These are phyloP conservation scores for Cadophora sp. DNA, from an alignment of 2,329 filamentous ascomycete species.

Conservation along the genomic window DNA sequence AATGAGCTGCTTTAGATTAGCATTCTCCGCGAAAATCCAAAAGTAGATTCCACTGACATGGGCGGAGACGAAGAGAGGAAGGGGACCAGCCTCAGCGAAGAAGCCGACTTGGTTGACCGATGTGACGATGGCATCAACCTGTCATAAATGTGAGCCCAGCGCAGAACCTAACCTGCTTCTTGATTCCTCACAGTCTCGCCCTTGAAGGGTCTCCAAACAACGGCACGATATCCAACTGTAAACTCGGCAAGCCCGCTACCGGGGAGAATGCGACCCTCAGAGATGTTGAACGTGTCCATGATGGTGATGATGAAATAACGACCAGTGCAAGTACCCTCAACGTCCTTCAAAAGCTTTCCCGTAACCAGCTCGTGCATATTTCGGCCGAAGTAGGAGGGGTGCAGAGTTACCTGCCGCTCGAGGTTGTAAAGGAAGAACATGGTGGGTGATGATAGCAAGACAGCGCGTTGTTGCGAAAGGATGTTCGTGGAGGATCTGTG, in stretches of 20 bases:
- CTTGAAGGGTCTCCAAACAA: conserved; percentile 97
- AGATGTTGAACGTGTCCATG: conserved; percentile 95
- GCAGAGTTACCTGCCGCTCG: conserved; percentile 91
- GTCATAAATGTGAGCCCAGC: conserved; percentile 39
- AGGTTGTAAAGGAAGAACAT: conserved; percentile 99
- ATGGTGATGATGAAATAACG: conserved; percentile 98
- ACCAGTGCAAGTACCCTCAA: conserved; percentile 93
- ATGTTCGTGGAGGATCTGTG: conserved; percentile 8
- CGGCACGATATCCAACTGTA: conserved; percentile 91
- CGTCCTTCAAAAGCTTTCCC: conserved; percentile 86
- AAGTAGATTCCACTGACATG: conserved; percentile 36
- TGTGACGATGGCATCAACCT: conserved; percentile 94
- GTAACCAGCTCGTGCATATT: conserved; percentile 93
- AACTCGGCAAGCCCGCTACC: conserved; percentile 93
- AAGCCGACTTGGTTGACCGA: conserved; percentile 93
- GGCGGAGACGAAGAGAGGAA: conserved; percentile 76
- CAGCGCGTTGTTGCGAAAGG: neutral
- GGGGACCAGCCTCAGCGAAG: conserved; percentile 81
- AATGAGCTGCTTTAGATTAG: conserved; percentile 70
- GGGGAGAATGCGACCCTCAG: conserved; percentile 89
- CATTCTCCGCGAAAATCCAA: neutral
- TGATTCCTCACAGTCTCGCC: conserved; percentile 83
- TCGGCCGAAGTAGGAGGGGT: conserved; percentile 95
- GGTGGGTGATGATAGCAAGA: conserved; percentile 15
- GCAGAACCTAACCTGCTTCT: conserved; percentile 6